Base-by-base conservation (phyloP, 2,329 filamentous ascomycete species). In the Lasiodiplodia gonubiensis region DNA sequence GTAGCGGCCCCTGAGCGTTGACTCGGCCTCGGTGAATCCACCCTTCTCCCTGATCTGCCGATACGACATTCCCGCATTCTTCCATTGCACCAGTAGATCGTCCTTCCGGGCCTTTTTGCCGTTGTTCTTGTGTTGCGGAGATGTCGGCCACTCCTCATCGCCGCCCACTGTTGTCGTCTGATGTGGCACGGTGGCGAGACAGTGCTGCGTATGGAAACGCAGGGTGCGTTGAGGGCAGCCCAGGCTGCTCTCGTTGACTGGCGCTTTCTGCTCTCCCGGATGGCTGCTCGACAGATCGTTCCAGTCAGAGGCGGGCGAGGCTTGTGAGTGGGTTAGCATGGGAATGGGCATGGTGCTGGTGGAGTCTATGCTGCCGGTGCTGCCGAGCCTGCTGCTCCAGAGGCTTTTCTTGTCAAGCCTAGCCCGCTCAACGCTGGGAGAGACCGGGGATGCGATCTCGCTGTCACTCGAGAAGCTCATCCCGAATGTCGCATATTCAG, bases 1-100 rank as follows among this genome's bases (percentile, higher is more conserved):
- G 71, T 86, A 88, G 0, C 90, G 85, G 0, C 91, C 91, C 16
- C 91, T 85, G 46, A 94, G 81, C 0, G 91, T 93, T 12, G 90
- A 91, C 77, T 92, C 90, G 1, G 89, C 88, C 72, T 91, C 89
- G 0, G 75, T 77, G 70, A 89, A 89, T 1, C 81, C 78, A 16
- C 88, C 86, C 21, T 79, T 73, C 7, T 74, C 71, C 46, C 85
- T 85, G 72, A 92, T 92, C 68, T 90, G 83, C 65, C 84, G 85
- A 78, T 92, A 93, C 0, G 89, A 87, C 79, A 86, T 80, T 3
- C 89, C 89, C 1, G 80, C 75, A 8, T 76, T 72, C 74, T 87
- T 88, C 27, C 83, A 80, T n/a, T 81, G 73, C 18, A 90, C 75
- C 1, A 92, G 80, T 51, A 76, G 69, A 6, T 71, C 54, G 48